Conservation (phyloP, 2,329 filamentous ascomycete genomes). For the Fusarium annulatum region DNA sequence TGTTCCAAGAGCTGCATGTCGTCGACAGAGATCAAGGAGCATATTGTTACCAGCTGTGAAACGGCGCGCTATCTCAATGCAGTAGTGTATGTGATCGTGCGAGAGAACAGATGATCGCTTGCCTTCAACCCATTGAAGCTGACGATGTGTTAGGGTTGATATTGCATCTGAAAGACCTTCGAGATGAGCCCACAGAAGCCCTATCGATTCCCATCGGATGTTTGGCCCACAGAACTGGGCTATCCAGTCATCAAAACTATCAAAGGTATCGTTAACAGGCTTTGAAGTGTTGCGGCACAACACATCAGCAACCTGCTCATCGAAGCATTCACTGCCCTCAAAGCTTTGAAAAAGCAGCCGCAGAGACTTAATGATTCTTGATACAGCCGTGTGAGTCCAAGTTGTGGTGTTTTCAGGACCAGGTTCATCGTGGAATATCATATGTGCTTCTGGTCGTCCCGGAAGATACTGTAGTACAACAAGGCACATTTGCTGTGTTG, state of each 20-base stretch:
- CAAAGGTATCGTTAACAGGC: slow-evolving; percentile 50
- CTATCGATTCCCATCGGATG: slow-evolving; percentile 58
- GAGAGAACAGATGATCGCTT: background rate
- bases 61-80: slow-evolving; percentile 47
- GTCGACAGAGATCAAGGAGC: slow-evolving; percentile 52
- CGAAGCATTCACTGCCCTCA: slow-evolving; percentile 39
- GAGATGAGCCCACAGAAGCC: slow-evolving; percentile 49
- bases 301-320: slow-evolving; percentile 51
- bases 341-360: slow-evolving; percentile 48
- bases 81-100: slow-evolving; percentile 42
- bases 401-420: slow-evolving; percentile 33
- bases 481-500: slow-evolving; percentile 32
- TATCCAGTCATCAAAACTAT: slow-evolving; percentile 51
- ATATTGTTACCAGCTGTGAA: slow-evolving; percentile 50
- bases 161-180: slow-evolving; percentile 30
- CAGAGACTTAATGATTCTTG: slow-evolving; percentile 49
- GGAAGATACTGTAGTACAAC: slow-evolving; percentile 22
- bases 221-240: slow-evolving; percentile 53
- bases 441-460: slow-evolving; percentile 17
- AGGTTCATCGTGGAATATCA: slow-evolving; percentile 22
- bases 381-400: slow-evolving; percentile 50
- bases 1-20: slow-evolving; percentile 51
- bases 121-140: slow-evolving; percentile 18
- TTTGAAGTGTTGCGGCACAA: slow-evolving; percentile 54
- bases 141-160: slow-evolving; percentile 8